These are phyloP conservation scores for Aspergillus affinis DNA, from an alignment of 495 filamentous ascomycete genomes.

Conservation along the genomic window DNA sequence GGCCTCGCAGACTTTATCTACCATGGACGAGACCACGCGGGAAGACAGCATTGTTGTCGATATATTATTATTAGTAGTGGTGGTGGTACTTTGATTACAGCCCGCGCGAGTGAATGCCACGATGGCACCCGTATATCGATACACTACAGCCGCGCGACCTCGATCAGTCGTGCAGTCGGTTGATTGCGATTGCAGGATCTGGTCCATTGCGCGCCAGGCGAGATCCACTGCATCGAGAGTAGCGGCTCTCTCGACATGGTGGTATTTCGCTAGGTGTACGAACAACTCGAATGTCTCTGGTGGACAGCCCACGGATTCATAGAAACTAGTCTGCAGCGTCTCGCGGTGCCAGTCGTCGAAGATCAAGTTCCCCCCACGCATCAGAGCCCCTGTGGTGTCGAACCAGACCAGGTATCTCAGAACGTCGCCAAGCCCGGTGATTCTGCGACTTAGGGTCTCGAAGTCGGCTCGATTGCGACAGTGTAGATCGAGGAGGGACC, in stretches of 20 bases:
- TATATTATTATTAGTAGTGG: neutral
- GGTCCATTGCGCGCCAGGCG: neutral
- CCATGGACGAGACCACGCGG: neutral
- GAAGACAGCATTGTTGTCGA: neutral
- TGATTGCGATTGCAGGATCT: neutral
- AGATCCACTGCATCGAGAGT: neutral
- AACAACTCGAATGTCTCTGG: neutral
- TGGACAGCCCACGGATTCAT: neutral
- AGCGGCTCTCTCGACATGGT: no score
- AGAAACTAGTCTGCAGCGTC: neutral
- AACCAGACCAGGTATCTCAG: neutral
- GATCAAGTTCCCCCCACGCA: neutral
- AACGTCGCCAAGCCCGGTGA: neutral
- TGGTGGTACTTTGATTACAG: neutral
- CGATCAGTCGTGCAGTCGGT: neutral
- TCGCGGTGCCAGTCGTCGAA: neutral
- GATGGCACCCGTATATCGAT: neutral
- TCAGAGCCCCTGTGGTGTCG: neutral
- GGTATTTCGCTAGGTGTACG: neutral
- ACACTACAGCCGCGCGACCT: neutral
- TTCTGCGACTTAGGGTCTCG: neutral
- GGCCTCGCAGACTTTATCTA: neutral
- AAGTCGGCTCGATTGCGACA: neutral
- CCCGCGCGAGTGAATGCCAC: neutral
- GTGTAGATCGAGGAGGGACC: neutral